phyloP scores from a whole-genome alignment of 176 grass and related monocot species.

The Bonia amplexicaulis region DNA sequence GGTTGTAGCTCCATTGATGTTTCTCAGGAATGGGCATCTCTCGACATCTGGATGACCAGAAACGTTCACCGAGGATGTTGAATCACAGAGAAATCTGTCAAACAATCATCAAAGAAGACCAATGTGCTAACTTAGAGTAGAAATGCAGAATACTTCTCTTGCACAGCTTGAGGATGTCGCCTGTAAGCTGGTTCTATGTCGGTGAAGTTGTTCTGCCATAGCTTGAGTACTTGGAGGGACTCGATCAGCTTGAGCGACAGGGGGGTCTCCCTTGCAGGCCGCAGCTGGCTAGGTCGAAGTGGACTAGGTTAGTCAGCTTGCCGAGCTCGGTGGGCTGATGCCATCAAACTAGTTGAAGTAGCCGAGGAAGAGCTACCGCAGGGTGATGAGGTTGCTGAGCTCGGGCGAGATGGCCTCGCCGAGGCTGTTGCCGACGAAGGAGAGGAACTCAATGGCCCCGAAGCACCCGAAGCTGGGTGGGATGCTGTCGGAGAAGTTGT shows the following conservation, averaged over 20 bases:
- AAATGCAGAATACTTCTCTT: no score
- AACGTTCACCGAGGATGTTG: conserved; percentile 36
- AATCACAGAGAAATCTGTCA: conserved; percentile 37
- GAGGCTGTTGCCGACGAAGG: conserved; percentile 64
- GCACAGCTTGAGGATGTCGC: no score
- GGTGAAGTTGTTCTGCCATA: conserved; percentile 89
- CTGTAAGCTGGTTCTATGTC: background rate
- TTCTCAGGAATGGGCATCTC: conserved; percentile 63
- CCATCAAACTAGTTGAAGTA: conserved; percentile 78
- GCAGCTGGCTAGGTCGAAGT: conserved; percentile 80
- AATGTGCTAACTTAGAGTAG: no score
- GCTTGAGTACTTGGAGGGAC: conserved; percentile 47
- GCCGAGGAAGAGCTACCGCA: conserved; percentile 58
- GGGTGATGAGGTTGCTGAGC: conserved; percentile 42
- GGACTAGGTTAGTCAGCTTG: conserved; percentile 38
- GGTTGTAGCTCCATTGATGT: conserved; percentile 56
- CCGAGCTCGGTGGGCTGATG: conserved; percentile 38
- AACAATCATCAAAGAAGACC: background rate
- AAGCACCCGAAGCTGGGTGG: conserved; percentile 40
- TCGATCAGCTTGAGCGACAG: conserved; percentile 26
- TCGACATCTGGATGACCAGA: conserved; percentile 46
- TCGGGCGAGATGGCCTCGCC: conserved; percentile 39
- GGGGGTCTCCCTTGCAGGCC: conserved; percentile 47
- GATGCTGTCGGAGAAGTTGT: conserved; percentile 64
- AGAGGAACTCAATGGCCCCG: conserved; percentile 45